Base-by-base conservation (phyloP, 2,329 filamentous ascomycete genomes). In the Penicillium sp. region DNA sequence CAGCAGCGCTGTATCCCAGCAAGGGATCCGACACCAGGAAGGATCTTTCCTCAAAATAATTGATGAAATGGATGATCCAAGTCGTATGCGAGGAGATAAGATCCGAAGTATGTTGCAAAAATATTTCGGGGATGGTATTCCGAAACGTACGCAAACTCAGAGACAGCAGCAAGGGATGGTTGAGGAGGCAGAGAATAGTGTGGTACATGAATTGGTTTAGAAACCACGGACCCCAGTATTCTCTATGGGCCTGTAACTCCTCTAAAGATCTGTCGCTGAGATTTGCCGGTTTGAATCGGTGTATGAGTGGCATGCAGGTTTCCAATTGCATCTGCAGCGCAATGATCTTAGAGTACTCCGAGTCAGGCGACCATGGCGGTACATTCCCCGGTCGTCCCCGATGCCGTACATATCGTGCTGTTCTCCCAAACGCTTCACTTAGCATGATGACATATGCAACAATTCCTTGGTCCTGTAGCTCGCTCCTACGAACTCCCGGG, bases 161-260 rank as follows among this genome's bases (percentile, higher is more conserved):
- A 0, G 81, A 83, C 4, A 84, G 66, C 2, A 84, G 67, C n/a
- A 84, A 75, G 0, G 82, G 82, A 56, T 84, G 82, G 51, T 84
- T 84, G 9, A 84, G 70, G 0, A 83, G 74, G 57, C 80, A 83
- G 1, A 82, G 73, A 42, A 82, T 82, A 0, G 80, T 79, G 53
- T 82, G 79, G 58, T 83, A 83, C 14, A 83, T 67, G 56, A 83
- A 79, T 57, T 84, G 82, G 29, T 80, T 76, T 52, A 82, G 73
- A 9, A 84, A 72, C 76, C 79, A 84, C 0, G 81, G 80, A 0
- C 78, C 79, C 81, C 81, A 84, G 57, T 83, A 84, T 46, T 79
- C 76, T 21, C 81, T 72, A 50, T 78, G 74, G 0, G 70, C 64
- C 55, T 81, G 72, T 3, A 84, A 65, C 8, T 78, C 74, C 22